Base-by-base conservation (phyloP, 108 stramenopile genomes). In the Cyclotella cryptica region DNA sequence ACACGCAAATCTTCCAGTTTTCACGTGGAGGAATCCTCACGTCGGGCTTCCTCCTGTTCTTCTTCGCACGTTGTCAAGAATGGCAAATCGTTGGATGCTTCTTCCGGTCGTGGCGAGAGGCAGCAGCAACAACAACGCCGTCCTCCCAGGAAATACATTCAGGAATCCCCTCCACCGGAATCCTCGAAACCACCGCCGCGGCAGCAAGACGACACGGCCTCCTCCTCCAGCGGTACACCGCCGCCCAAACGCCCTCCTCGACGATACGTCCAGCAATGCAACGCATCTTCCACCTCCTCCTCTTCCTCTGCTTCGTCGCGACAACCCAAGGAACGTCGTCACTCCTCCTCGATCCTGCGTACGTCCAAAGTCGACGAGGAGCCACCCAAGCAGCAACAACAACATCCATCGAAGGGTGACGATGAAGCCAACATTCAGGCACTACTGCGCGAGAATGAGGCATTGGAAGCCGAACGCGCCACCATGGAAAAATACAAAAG, bases 401-500 rank as follows among this genome's bases (percentile, higher is more conserved):
- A 7, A 26, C 22, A 59, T 59, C 58, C 27, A 59, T 8, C 9
- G 58, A 27, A 59, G 58, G 6, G 30, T n/a, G 30, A 35, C 19
- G 30, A 19, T 2, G 19, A 13, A 13, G 60, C 29, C 19, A 26
- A 55, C 55, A 21, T 55, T 2, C 13, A n/a, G 13, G 1, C 24
- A 7, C 60, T 61, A 6, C 11, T 39, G 10, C 14, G 14, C 15
- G 60, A 61, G 14, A 61, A 61, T 30, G 35, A 61, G n/a, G 30
- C 60, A 3, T 39, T 61, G 8, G 30, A 61, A 61, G 60, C 60
- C 60, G 60, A 61, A 61, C 60, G 60, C 44, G 64, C 45, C 45
- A 65, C 64, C 43, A 65, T 65, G 1, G 64, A 65, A 45, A 65
- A 65, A 27, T 65, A 65, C 64, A 65, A 45, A 14, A 1, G 21